phyloP scores from a whole-genome alignment of 495 filamentous ascomycete genomes.

The Penicillium arizonense region DNA sequence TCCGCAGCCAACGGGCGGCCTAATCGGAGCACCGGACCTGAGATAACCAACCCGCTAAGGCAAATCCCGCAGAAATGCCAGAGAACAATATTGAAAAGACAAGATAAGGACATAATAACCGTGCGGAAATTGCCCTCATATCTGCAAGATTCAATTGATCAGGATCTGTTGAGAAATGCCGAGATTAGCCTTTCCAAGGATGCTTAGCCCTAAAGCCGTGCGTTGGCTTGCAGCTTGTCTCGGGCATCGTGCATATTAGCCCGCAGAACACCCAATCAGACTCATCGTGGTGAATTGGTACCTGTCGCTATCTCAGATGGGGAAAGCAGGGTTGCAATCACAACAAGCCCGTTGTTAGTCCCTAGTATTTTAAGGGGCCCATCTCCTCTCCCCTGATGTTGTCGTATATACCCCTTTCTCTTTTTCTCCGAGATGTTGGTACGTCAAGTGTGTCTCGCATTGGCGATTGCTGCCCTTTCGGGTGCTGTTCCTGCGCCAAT shows the following conservation, averaged over 20 bases:
- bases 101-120: not conserved
- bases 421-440: constrained; percentile 12
- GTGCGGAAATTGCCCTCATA: not conserved
- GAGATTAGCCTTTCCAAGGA: not conserved
- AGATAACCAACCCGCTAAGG: not conserved
- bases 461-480: constrained; percentile 27
- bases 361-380: constrained; percentile 1
- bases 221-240: not conserved
- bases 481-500: constrained; percentile 30
- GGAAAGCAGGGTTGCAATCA: constrained; percentile 7
- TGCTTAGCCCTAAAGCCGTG: not conserved
- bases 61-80: not conserved
- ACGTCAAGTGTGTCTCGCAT: constrained; percentile 22
- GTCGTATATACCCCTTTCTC: not conserved
- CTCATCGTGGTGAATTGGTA: not conserved
- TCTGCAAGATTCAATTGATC: not conserved
- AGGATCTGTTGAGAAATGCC: not conserved
- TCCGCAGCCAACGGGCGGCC: constrained; percentile 2
- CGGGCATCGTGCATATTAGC: not conserved
- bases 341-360: not conserved
- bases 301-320: not conserved
- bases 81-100: not conserved
- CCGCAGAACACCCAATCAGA: not conserved
- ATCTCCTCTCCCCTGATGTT: not conserved
- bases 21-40: not conserved